These are phyloP conservation scores for Leucocoprinus sp. DNA, from an alignment of 768 basidiomycete genomes.

Conservation along the genomic window DNA sequence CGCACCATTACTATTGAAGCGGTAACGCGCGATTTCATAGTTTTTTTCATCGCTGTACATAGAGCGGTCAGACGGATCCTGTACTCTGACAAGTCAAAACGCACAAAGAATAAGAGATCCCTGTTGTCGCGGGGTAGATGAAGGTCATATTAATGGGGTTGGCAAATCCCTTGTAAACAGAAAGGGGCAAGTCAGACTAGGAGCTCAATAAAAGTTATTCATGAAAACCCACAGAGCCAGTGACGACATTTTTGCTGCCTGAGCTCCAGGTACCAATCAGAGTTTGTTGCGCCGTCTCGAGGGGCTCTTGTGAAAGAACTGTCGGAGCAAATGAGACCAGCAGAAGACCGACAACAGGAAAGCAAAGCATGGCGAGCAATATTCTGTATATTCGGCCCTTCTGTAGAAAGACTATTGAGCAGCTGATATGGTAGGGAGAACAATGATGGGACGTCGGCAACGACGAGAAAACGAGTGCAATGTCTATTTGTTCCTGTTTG, in stretches of 20 bases:
- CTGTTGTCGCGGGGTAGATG: conserved; percentile 76
- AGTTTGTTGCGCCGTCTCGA: background rate
- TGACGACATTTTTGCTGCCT: conserved; percentile 65
- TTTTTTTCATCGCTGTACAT: conserved; percentile 53
- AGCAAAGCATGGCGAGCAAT: conserved; percentile 29
- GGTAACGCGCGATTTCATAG: conserved; percentile 89
- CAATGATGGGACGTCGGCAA: conserved; percentile 15
- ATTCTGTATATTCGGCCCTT: conserved; percentile 8
- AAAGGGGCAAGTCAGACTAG: conserved; percentile 11
- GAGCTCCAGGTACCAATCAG: conserved; percentile 83
- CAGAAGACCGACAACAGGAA: conserved; percentile 30
- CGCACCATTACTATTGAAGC: conserved; percentile 81
- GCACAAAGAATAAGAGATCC: conserved; percentile 86
- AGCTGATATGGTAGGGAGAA: conserved; percentile 12
- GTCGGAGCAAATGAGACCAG: conserved; percentile 29
- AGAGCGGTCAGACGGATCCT: conserved; percentile 1
- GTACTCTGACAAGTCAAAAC: conserved; percentile 22
- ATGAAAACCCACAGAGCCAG: conserved; percentile 65
- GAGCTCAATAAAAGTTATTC: background rate
- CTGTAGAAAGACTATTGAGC: background rate
- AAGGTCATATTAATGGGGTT: conserved; percentile 79
- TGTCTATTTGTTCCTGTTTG: conserved; percentile 25
- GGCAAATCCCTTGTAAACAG: conserved; percentile 59
- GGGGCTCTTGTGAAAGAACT: conserved; percentile 4
- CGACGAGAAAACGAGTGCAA: conserved; percentile 24